Percentiles rank a stretch among this genome's conserved stretches.
Evolutionary conservation across 345 rosid genomes (phyloP).

Genomic region (Microthlaspi erraticum): DNA sequence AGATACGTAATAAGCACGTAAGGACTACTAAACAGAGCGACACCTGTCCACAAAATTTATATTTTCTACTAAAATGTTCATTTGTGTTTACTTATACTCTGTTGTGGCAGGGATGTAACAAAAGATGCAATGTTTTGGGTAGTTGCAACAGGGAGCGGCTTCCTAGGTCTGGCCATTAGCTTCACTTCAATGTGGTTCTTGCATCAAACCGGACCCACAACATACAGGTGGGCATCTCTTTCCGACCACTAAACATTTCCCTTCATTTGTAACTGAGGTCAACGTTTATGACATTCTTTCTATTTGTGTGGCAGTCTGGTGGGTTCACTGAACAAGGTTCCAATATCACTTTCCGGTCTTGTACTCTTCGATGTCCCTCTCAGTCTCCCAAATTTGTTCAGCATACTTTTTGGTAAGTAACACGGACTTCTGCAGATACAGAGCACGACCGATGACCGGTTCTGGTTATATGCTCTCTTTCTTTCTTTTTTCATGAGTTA

Average conservation of each 20-base stretch:
- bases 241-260: neutral
- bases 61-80: conserved; percentile 1
- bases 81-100: neutral
- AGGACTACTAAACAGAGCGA: conserved; percentile 36
- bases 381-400: conserved; percentile 74
- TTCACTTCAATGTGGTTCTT: conserved; percentile 98
- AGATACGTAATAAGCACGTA: conserved; percentile 72
- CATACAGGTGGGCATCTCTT: conserved; percentile 64
- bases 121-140: conserved; percentile 83
- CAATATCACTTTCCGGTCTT: conserved; percentile 76
- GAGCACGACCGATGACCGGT: neutral
- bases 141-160: conserved; percentile 81
- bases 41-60: neutral
- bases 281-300: neutral
- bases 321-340: conserved; percentile 93
- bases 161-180: conserved; percentile 90
- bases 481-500: neutral
- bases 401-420: conserved; percentile 81
- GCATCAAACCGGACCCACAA: conserved; percentile 94
- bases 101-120: conserved; percentile 66
- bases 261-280: conserved; percentile 2
- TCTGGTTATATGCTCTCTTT: neutral
- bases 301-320: conserved; percentile 59
- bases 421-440: neutral
- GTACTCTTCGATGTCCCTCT: conserved; percentile 80